Evolutionary conservation across 2,329 filamentous ascomycete genomes (phyloP).

Genomic region (Fusarium palustre): DNA sequence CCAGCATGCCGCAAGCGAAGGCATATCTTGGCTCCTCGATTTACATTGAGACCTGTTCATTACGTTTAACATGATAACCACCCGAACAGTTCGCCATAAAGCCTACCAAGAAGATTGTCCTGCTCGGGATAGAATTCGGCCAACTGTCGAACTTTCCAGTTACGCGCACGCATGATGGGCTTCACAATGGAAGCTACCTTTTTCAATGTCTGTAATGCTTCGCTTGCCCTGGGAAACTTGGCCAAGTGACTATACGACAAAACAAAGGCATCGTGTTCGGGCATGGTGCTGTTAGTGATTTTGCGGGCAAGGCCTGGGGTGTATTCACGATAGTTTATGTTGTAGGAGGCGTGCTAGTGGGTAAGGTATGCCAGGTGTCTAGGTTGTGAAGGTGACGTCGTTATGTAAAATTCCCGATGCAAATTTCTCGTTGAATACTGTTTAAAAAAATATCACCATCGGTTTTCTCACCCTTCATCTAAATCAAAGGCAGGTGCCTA

Average conservation of each 20-base stretch:
- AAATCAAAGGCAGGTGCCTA: conserved; percentile 45
- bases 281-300: conserved; percentile 31
- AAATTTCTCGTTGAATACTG: not conserved
- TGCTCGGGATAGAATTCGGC: conserved; percentile 87
- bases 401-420: not conserved
- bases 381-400: conserved; percentile 14
- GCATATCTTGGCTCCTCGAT: conserved; percentile 81
- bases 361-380: not conserved
- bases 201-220: conserved; percentile 72
- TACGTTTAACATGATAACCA: not conserved
- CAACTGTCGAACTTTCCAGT: conserved; percentile 82
- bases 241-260: conserved; percentile 62
- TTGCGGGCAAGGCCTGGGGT: conserved; percentile 7
- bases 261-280: conserved; percentile 57
- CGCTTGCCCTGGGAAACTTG: conserved; percentile 59
- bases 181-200: conserved; percentile 91
- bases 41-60: conserved; percentile 77
- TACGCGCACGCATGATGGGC: conserved; percentile 89
- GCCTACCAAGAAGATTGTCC: conserved; percentile 79
- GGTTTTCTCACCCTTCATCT: conserved; percentile 15
- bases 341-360: conserved; percentile 1
- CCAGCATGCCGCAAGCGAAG: conserved; percentile 82
- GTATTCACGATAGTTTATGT: conserved; percentile 9
- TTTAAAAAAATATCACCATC: not conserved
- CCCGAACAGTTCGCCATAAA: conserved; percentile 30